Conservation (phyloP, 2,329 filamentous ascomycete species). For the Fusarium coicis region DNA sequence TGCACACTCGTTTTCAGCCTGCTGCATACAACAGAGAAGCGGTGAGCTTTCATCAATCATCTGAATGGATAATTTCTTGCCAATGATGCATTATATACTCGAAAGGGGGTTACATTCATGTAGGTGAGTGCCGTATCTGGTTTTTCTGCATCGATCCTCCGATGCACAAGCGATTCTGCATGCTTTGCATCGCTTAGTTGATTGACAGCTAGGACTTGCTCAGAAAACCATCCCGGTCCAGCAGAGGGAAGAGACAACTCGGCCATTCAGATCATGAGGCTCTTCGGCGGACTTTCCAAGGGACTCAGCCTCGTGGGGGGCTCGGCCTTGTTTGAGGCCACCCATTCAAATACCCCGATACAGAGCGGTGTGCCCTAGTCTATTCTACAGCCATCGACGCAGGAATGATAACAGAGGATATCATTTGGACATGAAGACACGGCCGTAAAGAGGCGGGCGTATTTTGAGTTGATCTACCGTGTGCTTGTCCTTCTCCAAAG, state of each 20-base stretch:
- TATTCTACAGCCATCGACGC: not conserved
- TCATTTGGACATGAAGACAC: not conserved
- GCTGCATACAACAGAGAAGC: not conserved
- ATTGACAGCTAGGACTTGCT: not conserved
- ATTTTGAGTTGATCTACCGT: not conserved
- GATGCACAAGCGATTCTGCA: constrained; percentile 13
- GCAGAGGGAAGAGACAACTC: not conserved
- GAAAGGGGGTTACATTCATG: not conserved
- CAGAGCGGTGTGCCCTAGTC: constrained; percentile 5
- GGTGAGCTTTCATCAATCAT: not conserved
- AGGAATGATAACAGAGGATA: not conserved
- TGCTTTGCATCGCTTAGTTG: constrained; percentile 2
- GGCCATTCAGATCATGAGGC: not conserved
- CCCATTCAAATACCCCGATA: not conserved
- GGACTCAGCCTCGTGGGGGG: constrained; percentile 8
- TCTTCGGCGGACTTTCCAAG: not conserved
- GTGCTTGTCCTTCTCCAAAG: not conserved
- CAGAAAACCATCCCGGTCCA: not conserved
- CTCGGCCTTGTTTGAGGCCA: constrained; percentile 12
- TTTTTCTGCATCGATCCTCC: not conserved
- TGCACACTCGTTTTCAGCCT: not conserved
- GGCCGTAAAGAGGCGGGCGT: not conserved
- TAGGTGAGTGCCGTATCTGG: not conserved
- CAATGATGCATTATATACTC: not conserved
- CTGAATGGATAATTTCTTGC: not conserved